A percentile compares a stretch with the other conserved stretches of the same genome.
Evolutionary conservation across 2,329 filamentous ascomycete species (phyloP).

Genomic region (Epichloe sp.): DNA sequence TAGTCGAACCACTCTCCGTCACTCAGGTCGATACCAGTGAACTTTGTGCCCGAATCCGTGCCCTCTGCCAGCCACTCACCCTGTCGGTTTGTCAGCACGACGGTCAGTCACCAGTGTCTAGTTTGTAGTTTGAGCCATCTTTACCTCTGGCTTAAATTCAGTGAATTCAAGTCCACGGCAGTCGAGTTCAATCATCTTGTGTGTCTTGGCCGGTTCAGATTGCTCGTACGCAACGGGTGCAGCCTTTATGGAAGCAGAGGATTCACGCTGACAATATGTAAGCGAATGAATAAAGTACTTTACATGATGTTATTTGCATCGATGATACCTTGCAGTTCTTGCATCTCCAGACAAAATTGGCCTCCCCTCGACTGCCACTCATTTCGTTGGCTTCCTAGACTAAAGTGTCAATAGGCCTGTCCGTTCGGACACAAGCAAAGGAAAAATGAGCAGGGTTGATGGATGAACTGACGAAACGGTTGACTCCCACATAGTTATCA

Average conservation of each 20-base stretch:
- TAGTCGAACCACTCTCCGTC: slow-evolving; percentile 99
- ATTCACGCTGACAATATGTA: slow-evolving; percentile 48
- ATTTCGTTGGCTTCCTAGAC: slow-evolving; percentile 74
- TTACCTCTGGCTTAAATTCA: slow-evolving; percentile 80
- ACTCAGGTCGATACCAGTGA: slow-evolving; percentile 64
- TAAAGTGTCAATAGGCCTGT: slow-evolving; percentile 4
- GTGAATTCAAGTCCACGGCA: slow-evolving; percentile 87
- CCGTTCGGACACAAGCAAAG: slow-evolving; percentile 1
- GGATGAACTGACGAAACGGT: slow-evolving; percentile 59
- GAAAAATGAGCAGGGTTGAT: not conserved
- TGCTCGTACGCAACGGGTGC: slow-evolving; percentile 60
- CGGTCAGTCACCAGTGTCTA: not conserved
- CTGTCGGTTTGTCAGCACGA: slow-evolving; percentile 26
- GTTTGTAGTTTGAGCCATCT: not conserved
- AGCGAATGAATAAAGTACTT: not conserved
- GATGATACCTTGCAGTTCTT: slow-evolving; percentile 78
- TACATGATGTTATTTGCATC: not conserved
- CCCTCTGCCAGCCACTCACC: slow-evolving; percentile 86
- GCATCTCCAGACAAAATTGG: slow-evolving; percentile 99
- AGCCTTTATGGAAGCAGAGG: slow-evolving; percentile 71
- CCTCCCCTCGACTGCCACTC: slow-evolving; percentile 85
- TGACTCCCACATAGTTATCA: slow-evolving; percentile 74
- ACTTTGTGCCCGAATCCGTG: slow-evolving; percentile 66
- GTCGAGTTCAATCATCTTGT: slow-evolving; percentile 81
- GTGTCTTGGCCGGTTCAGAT: slow-evolving; percentile 56